Percentiles rank a stretch among this genome's conserved stretches.
phyloP scores from a whole-genome alignment of 2,329 filamentous ascomycete genomes.

The Cordyceps cateniannulata region DNA sequence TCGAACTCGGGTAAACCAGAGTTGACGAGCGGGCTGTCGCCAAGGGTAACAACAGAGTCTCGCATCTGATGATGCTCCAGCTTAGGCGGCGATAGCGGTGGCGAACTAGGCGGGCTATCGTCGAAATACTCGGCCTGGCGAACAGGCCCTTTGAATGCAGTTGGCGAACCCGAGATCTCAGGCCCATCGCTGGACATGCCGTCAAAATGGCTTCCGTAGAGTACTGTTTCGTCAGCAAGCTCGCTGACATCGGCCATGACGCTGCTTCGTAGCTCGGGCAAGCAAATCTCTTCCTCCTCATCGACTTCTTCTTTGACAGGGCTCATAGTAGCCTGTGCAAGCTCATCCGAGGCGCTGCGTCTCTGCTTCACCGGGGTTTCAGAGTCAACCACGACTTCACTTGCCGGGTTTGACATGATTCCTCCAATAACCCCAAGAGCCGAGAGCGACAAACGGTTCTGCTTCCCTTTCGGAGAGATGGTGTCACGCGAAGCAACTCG shows the following conservation, averaged over 20 bases:
- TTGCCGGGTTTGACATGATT: not conserved
- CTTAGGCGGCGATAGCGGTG: slow-evolving; percentile 25
- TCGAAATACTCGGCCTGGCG: slow-evolving; percentile 30
- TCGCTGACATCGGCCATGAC: slow-evolving; percentile 25
- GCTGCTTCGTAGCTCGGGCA: slow-evolving; percentile 29
- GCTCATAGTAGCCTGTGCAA: slow-evolving; percentile 12
- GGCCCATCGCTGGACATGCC: slow-evolving; percentile 36
- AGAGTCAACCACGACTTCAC: not conserved
- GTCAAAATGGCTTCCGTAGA: slow-evolving; percentile 33
- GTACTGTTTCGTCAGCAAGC: slow-evolving; percentile 33
- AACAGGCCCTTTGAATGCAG: slow-evolving; percentile 22
- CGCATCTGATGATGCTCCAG: slow-evolving; percentile 12
- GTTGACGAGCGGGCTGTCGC: slow-evolving; percentile 39
- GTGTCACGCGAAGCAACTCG: slow-evolving; percentile 5
- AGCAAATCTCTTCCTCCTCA: slow-evolving; percentile 27
- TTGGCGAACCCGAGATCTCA: slow-evolving; percentile 39
- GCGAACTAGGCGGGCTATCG: slow-evolving; percentile 44
- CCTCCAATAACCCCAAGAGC: not conserved
- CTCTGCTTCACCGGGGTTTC: slow-evolving; percentile 3
- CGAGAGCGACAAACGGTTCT: not conserved
- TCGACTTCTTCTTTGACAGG: slow-evolving; percentile 18
- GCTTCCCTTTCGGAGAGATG: slow-evolving; percentile 11
- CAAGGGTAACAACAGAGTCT: slow-evolving; percentile 34
- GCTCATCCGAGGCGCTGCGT: slow-evolving; percentile 6
- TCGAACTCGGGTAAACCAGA: slow-evolving; percentile 33